Evolutionary conservation across 345 rosid genomes (phyloP).

Genomic region (Citrus inodora): DNA sequence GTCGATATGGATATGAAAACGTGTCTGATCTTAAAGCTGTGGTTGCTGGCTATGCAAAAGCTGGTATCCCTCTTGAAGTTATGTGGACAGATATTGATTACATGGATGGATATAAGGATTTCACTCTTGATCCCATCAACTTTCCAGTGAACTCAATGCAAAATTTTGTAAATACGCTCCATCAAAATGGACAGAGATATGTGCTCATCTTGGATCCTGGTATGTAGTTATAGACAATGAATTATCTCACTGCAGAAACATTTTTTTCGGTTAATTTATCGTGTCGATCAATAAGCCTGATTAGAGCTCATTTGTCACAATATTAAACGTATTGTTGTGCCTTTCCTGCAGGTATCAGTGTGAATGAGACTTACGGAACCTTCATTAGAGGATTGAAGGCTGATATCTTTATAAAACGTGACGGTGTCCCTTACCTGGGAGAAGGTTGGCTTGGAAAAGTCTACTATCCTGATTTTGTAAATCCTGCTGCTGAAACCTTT

Average conservation of each 20-base stretch:
- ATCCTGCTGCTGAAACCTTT: constrained; percentile 21
- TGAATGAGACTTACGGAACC: not conserved
- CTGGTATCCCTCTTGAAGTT: constrained; percentile 45
- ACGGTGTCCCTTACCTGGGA: not conserved
- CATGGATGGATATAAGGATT: constrained; percentile 45
- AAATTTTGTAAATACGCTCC: constrained; percentile 25
- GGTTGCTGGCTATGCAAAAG: constrained; percentile 42
- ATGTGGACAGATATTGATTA: constrained; percentile 53
- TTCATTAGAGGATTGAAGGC: not conserved
- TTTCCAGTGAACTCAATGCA: constrained; percentile 30
- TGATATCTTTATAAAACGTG: constrained; percentile 1
- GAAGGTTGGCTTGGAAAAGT: constrained; percentile 22
- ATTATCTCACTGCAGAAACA: not conserved
- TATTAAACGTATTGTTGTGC: not conserved
- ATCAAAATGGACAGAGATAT: constrained; percentile 40
- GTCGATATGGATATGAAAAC: constrained; percentile 37
- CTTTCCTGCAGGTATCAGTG: not conserved
- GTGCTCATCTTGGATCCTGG: constrained; percentile 36
- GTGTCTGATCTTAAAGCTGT: constrained; percentile 32
- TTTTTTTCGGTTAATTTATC: not conserved
- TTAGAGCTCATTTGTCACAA: not conserved
- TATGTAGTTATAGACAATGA: not conserved
- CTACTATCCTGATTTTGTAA: constrained; percentile 42
- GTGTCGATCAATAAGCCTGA: not conserved
- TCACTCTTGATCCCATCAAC: constrained; percentile 43